Conservation (phyloP, 495 filamentous ascomycete species). For the Usnea hakonensis region DNA sequence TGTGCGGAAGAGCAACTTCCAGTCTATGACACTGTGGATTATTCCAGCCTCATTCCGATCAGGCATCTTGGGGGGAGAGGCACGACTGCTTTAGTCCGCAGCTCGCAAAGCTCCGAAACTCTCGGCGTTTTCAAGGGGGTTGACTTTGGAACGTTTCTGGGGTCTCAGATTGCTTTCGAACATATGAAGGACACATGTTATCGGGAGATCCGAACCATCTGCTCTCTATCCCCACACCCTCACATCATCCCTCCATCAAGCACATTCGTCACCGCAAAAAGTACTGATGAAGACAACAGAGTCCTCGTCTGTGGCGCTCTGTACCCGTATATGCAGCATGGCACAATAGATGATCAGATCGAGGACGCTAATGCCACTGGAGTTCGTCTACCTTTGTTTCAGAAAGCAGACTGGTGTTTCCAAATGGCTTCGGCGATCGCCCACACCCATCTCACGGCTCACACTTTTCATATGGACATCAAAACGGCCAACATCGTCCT, state of each 20-base stretch:
- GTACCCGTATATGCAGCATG: conserved; percentile 11
- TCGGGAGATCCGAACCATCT: neutral
- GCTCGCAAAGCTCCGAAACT: neutral
- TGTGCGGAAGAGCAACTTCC: neutral
- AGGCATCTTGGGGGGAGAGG: neutral
- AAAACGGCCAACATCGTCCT: conserved; percentile 27
- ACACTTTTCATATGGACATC: conserved; percentile 25
- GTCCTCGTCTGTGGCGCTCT: conserved; percentile 8
- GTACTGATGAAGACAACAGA: neutral
- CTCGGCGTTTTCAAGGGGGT: neutral
- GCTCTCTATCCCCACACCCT: neutral
- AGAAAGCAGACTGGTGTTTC: conserved; percentile 19
- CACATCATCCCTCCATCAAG: neutral
- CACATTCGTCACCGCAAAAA: neutral
- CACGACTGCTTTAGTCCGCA: neutral
- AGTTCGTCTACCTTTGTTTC: neutral
- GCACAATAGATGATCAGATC: conserved; percentile 8
- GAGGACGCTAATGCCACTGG: neutral
- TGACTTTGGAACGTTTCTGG: neutral
- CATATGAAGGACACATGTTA: neutral
- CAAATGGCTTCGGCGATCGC: conserved; percentile 18
- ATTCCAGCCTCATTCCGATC: neutral
- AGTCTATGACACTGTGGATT: neutral
- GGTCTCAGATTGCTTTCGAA: neutral
- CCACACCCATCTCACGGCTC: conserved; percentile 14